Base-by-base conservation (phyloP, 805 yeast species). In the Yarrowia sp. region DNA sequence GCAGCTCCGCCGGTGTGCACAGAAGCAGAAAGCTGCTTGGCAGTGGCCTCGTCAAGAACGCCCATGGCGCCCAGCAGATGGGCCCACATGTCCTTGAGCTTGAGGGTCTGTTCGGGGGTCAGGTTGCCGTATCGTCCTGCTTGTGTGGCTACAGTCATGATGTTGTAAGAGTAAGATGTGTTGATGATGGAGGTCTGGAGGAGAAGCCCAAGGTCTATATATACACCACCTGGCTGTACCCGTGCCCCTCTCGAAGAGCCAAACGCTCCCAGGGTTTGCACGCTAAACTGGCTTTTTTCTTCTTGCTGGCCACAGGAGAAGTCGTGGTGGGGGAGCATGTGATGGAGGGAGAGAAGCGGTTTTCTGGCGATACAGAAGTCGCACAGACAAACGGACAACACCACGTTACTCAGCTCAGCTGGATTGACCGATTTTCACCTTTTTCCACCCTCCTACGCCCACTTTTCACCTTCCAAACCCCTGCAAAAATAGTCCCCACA, bases 61-160 rank as follows among this genome's bases (percentile, higher is more conserved):
- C 76, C 80, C 46, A 70, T 68, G 59, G 70, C 69, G 40, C 67
- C 71, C 64, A 72, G 71, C 16, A 77, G 41, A 38, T 75, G 73
- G 22, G 78, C 73, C 80, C 82, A 80, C 71, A 79, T 72, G 69
- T 79, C 80, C 73, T 79, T 79, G 64, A 81, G 78, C 56, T 72
- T 75, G 61, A 72, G 76, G 67, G 76, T 79, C 75, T 81, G 82
- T 46, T 73, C 77, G 12, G 78, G 72, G 26, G 81, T 77, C 48
- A 80, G 75, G 68, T 75, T 76, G 66, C 77, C 78, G 56, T 78
- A 74, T 63, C 80, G 75, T 43, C 83, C 83, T 49, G 79, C 75
- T 48, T 68, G 63, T n/a, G 36, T 59, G 42, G 49, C 61, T 12
- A 43, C 52, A 8, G 61, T 53, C 68, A 65, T 65, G 55, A 10